Percentiles rank a stretch among this genome's conserved stretches.
Conservation (phyloP, 2,329 filamentous ascomycete genomes). For the Cryoendolithus antarcticus region DNA sequence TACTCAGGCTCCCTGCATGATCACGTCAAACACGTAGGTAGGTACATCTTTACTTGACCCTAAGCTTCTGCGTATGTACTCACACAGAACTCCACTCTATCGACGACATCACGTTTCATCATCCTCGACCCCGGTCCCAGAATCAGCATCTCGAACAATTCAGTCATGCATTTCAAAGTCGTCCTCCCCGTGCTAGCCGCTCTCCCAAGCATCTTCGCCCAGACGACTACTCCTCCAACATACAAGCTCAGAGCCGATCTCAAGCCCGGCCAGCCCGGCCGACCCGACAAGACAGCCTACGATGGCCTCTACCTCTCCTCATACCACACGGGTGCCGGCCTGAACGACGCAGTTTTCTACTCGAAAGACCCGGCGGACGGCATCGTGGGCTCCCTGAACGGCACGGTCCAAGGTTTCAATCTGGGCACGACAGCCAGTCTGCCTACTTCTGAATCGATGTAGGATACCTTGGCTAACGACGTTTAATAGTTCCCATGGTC, state of each 20-base stretch:
- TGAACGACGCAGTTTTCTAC: conserved; percentile 19
- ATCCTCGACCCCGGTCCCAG: too few species aligned
- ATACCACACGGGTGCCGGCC: conserved; percentile 19
- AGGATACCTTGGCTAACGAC: too few species aligned
- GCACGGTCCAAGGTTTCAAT: conserved; percentile 20
- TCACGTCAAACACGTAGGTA: too few species aligned
- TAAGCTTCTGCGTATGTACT: too few species aligned
- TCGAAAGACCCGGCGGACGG: conserved; percentile 5
- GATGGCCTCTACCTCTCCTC: conserved; percentile 18
- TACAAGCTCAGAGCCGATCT: conserved; percentile 20
- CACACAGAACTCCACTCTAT: too few species aligned
- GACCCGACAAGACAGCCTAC: conserved; percentile 11
- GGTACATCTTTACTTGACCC: too few species aligned
- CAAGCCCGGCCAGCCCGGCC: conserved; percentile 12
- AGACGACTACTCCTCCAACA: neutral
- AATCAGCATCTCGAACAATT: too few species aligned
- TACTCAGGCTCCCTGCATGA: too few species aligned
- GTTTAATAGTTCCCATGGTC: neutral
- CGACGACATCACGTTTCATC: too few species aligned
- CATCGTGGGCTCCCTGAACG: conserved; percentile 16
- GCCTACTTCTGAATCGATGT: too few species aligned
- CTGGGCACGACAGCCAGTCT: conserved; percentile 10
- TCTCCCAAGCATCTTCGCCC: neutral
- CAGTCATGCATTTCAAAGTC: too few species aligned
- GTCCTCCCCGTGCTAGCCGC: too few species aligned